Conservation (phyloP, 2,329 filamentous ascomycete species). For the Clonostachys sp. region DNA sequence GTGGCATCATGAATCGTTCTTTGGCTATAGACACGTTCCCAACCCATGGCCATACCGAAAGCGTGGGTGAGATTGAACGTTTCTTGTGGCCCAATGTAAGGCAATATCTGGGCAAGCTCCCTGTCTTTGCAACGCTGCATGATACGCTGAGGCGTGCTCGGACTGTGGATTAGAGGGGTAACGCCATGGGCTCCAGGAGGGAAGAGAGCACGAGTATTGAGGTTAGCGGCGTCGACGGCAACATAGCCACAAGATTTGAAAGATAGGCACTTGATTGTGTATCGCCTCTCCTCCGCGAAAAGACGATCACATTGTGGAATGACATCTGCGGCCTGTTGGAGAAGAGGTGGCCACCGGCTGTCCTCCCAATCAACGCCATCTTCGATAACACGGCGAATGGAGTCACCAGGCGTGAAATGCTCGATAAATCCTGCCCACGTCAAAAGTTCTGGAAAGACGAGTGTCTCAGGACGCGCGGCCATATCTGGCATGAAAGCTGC, state of each 20-base stretch:
- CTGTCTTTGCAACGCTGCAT: constrained; percentile 30
- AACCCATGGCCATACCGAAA: constrained; percentile 29
- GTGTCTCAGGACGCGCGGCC: not conserved
- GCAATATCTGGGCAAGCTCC: constrained; percentile 25
- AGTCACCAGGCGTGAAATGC: constrained; percentile 30
- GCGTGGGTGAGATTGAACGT: constrained; percentile 14
- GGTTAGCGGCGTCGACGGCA: constrained; percentile 25
- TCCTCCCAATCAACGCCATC: not conserved
- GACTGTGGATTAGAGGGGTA: not conserved
- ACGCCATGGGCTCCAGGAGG: constrained; percentile 8
- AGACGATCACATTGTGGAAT: constrained; percentile 14
- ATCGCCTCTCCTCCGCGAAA: constrained; percentile 15
- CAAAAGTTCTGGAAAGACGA: constrained; percentile 17
- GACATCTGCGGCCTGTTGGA: constrained; percentile 2
- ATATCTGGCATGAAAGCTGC: not conserved
- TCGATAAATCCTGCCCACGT: constrained; percentile 37
- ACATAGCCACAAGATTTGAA: constrained; percentile 62
- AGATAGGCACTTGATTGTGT: constrained; percentile 31
- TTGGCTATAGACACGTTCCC: constrained; percentile 25
- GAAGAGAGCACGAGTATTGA: constrained; percentile 29
- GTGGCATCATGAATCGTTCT: constrained; percentile 21
- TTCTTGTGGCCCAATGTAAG: constrained; percentile 20
- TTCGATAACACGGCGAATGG: constrained; percentile 15
- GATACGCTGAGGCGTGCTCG: constrained; percentile 2
- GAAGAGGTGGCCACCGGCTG: not conserved